Evolutionary conservation across 805 yeast genomes (phyloP).

Genomic region (Barnettozyma sucrosica): DNA sequence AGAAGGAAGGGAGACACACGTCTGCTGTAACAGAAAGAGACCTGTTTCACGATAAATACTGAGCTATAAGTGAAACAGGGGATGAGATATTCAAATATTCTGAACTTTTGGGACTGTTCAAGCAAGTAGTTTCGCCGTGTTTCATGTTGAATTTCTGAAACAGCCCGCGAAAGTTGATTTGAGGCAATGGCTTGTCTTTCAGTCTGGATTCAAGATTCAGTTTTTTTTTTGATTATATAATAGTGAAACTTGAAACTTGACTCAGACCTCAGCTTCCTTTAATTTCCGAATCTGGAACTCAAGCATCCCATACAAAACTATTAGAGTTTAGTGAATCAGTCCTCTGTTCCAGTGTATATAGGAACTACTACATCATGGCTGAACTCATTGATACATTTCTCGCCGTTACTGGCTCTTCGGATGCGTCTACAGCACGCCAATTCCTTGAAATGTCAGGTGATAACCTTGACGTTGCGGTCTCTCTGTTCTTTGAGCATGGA

Average conservation of each 20-base stretch:
- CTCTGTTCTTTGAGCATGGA: constrained; percentile 72
- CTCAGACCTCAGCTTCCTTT: too few species aligned
- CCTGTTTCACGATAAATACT: not conserved
- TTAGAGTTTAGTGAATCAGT: not conserved
- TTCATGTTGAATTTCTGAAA: constrained; percentile 8
- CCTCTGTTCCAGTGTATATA: not conserved
- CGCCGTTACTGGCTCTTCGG: constrained; percentile 75
- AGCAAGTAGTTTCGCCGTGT: constrained; percentile 2
- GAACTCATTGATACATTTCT: constrained; percentile 65
- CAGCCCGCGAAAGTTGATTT: not conserved
- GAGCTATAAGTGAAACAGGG: not conserved
- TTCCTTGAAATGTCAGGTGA: constrained; percentile 75
- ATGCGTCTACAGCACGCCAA: constrained; percentile 61
- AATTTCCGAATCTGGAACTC: not conserved
- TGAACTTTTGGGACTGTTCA: not conserved
- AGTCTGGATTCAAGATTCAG: too few species aligned
- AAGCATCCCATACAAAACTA: not conserved
- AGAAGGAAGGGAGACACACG: not conserved
- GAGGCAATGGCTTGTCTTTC: not conserved
- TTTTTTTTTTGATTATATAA: not conserved
- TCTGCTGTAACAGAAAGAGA: not conserved
- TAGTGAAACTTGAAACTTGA: too few species aligned
- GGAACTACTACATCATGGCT: constrained; percentile 23
- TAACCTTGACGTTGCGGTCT: constrained; percentile 77
- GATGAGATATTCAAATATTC: not conserved